A percentile compares a stretch with the other conserved stretches of the same genome.
Conservation (phyloP, 257 asterid species). For the Solanum pinnatisectum region DNA sequence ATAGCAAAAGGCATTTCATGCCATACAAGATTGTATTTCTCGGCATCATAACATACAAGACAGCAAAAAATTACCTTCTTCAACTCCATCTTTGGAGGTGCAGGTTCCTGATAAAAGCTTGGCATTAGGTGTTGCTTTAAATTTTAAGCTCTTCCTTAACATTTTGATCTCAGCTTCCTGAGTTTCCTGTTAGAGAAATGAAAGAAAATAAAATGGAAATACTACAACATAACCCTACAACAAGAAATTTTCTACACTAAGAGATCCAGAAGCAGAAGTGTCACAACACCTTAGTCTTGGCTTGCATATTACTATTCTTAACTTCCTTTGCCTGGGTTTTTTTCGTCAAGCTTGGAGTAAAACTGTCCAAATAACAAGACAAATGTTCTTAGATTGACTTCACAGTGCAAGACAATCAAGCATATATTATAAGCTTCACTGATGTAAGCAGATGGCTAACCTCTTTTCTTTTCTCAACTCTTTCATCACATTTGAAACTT, state of each 20-base stretch:
- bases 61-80: constrained; percentile 53
- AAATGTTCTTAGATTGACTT: constrained; percentile 1
- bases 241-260: not conserved
- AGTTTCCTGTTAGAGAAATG: constrained; percentile 46
- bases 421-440: not conserved
- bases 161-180: constrained; percentile 84
- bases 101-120: constrained; percentile 93
- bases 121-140: constrained; percentile 99
- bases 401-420: not conserved
- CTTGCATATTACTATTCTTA: constrained; percentile 68
- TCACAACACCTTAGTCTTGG: constrained; percentile 52
- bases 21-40: not conserved
- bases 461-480: constrained; percentile 96
- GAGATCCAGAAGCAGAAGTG: not conserved
- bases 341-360: constrained; percentile 85
- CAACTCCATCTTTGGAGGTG: constrained; percentile 80
- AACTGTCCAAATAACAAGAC: constrained; percentile 37
- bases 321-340: constrained; percentile 87
- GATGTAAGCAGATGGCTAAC: constrained; percentile 27
- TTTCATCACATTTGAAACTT: constrained; percentile 85
- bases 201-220: not conserved
- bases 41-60: not conserved
- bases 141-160: constrained; percentile 74
- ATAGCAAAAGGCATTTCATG: not conserved
- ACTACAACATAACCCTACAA: not conserved